These are phyloP conservation scores for Beauveria asiatica DNA, from an alignment of 2,329 filamentous ascomycete species.

Conservation along the genomic window DNA sequence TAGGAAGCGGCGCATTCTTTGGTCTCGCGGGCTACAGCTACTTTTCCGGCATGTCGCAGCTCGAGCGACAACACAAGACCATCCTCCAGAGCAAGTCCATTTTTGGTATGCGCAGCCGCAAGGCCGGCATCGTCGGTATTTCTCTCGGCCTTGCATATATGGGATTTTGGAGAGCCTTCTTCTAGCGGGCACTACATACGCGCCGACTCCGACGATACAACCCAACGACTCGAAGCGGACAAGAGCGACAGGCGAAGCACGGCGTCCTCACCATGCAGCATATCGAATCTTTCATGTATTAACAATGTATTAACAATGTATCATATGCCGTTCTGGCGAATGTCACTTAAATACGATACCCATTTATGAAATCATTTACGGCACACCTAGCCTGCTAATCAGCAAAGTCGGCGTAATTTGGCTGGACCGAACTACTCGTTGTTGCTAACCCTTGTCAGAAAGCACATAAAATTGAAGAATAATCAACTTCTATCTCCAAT, in stretches of 20 bases:
- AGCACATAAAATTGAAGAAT: no score
- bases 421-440: no score
- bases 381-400: no score
- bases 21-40: constrained; percentile 73
- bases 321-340: background rate
- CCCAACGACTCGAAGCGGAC: background rate
- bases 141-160: constrained; percentile 60
- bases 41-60: constrained; percentile 62
- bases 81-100: constrained; percentile 62
- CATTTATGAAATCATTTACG: background rate
- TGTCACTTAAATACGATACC: constrained; percentile 7
- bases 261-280: background rate
- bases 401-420: no score
- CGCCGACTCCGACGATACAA: background rate
- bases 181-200: constrained; percentile 27
- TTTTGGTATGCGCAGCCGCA: constrained; percentile 64
- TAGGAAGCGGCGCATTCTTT: constrained; percentile 67
- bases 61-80: constrained; percentile 54
- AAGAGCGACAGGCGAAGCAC: background rate
- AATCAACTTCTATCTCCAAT: background rate
- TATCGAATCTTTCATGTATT: no score
- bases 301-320: background rate
- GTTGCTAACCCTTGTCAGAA: no score
- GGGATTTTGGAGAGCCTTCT: constrained; percentile 60
- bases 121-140: constrained; percentile 57